Conservation (phyloP, 2,329 filamentous ascomycete species). For the Rhytidhysteron rufulum region DNA sequence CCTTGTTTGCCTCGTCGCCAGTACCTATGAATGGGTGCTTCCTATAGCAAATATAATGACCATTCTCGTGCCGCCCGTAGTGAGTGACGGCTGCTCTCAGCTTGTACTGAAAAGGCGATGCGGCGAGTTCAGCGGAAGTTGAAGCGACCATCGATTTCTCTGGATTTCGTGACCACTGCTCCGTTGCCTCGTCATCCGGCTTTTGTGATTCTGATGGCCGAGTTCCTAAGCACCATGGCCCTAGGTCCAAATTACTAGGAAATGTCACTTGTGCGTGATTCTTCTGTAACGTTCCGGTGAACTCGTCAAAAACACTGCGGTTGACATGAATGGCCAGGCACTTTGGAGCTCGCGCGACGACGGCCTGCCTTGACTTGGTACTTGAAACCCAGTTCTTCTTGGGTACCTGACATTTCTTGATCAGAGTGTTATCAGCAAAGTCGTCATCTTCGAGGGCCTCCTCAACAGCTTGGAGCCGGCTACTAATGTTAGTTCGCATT, state of each 20-base stretch:
- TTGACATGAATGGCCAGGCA: conserved; percentile 86
- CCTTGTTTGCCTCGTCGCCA: conserved; percentile 16
- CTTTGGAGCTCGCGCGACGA: conserved; percentile 76
- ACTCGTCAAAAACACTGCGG: conserved; percentile 83
- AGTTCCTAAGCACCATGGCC: conserved; percentile 79
- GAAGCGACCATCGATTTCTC: conserved; percentile 66
- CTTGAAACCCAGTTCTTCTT: conserved; percentile 66
- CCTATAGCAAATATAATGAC: conserved; percentile 90
- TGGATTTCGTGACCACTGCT: conserved; percentile 69
- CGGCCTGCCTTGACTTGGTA: conserved; percentile 86
- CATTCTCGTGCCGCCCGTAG: conserved; percentile 86
- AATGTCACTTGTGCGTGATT: conserved; percentile 79
- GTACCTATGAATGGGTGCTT: conserved; percentile 52
- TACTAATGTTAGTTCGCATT: conserved; percentile 38
- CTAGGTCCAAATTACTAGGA: conserved; percentile 69
- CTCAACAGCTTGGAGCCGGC: conserved; percentile 63
- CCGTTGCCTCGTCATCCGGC: conserved; percentile 39
- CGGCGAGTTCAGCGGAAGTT: conserved; percentile 35
- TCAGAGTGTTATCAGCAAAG: conserved; percentile 56
- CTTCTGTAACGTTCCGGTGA: conserved; percentile 74
- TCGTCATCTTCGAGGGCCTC: conserved; percentile 73
- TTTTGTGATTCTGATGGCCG: conserved; percentile 20
- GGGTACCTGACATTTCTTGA: conserved; percentile 43
- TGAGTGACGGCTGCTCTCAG: conserved; percentile 84
- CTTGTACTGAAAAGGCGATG: conserved; percentile 58